Base-by-base conservation (phyloP, 148 eudicot genomes). In the Drosera capensis region DNA sequence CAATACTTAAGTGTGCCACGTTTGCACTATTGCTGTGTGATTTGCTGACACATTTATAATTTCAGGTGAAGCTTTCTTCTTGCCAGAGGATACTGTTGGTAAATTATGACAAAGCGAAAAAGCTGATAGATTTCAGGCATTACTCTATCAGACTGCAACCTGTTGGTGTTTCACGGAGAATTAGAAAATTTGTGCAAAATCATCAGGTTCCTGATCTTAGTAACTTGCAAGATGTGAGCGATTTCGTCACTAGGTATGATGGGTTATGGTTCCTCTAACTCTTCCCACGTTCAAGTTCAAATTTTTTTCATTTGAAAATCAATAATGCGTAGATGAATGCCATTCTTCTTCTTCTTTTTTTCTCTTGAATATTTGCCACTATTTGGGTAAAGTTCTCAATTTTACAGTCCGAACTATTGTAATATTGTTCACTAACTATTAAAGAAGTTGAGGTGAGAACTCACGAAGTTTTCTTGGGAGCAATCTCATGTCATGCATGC, bases 71-170 rank as follows among this genome's bases (percentile, higher is more conserved):
- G 53, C 92, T 88, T 41, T 68, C 94, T 40, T 60, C 87, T 3
- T 83, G 97, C 55, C 92, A 88, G 64, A 77, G 97, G 63, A 88
- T 88, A 47, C 86, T 83, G 43, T 55, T 88, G 41, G 77, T 88
- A 45, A 78, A 75, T 64, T 83, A 88, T 54, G 72, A 88, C 55
- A 83, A 88, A 54, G 86, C 83, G 38, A 83, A 79, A 34, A 88
- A 80, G 61, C 71, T 69, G 54, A 73, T 88, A 57, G 96, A 83
- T 62, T 88, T 88, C 56, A 71, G 94, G 61, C 97, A 88, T 62
- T 88, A 77, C 66, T 88, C 94, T 38, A 78, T 88, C 23, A 72
- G 92, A 73, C 71, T 88, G 53, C 86, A 88, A 55, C 97, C 97
- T 35, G 87, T 83, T 52, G 97, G 86, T 47, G 97, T 88, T 35